Conservation (phyloP, 2,329 filamentous ascomycete genomes). For the Hymenoscyphus scutula region DNA sequence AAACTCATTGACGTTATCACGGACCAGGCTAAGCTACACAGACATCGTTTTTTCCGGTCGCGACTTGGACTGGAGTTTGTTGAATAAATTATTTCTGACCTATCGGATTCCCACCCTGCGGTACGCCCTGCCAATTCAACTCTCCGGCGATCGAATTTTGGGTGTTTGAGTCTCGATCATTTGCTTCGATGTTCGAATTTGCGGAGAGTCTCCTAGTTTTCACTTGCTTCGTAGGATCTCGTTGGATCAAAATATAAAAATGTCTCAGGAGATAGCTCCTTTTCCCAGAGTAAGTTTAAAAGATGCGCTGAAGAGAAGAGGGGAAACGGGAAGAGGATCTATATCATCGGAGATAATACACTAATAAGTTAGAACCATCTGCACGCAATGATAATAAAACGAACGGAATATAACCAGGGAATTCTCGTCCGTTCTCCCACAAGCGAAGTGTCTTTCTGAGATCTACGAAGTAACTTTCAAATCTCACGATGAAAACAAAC, state of each 20-base stretch:
- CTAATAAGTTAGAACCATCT: slow-evolving; percentile 4
- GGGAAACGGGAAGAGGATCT: not conserved
- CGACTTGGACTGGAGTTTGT: too few relatives aligned
- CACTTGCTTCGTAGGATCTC: too few relatives aligned
- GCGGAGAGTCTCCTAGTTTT: not conserved
- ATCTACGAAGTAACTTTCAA: not conserved
- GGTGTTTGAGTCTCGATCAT: not conserved
- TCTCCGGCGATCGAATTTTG: not conserved
- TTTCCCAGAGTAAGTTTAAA: too few relatives aligned
- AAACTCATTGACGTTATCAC: slow-evolving; percentile 1
- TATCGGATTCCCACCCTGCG: not conserved
- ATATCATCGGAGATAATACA: slow-evolving; percentile 4
- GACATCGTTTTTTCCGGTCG: not conserved
- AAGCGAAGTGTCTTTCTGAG: too few relatives aligned
- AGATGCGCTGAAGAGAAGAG: too few relatives aligned
- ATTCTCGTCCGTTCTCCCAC: not conserved
- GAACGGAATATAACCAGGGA: slow-evolving; percentile 5
- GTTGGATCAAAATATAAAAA: too few relatives aligned
- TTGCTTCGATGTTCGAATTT: not conserved
- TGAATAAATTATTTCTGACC: not conserved
- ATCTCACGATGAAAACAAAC: not conserved
- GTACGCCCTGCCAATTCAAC: not conserved
- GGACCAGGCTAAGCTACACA: not conserved
- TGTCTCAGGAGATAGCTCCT: too few relatives aligned
- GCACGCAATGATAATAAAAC: slow-evolving; percentile 11